Evolutionary conservation across 768 basidiomycete genomes (phyloP).

Genomic region (Lactifluus subvellereus): DNA sequence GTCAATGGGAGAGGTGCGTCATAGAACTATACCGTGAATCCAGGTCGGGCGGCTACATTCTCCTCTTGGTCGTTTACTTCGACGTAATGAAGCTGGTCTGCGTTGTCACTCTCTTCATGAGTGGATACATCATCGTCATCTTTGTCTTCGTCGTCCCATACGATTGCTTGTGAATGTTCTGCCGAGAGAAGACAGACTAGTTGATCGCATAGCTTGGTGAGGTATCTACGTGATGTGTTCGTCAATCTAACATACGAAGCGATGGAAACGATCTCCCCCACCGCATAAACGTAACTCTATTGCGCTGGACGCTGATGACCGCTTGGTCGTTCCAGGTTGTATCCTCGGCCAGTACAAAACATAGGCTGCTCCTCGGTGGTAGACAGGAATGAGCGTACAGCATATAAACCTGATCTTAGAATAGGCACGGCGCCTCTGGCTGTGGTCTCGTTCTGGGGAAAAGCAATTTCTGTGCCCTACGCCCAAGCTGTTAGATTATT

Average conservation of each 20-base stretch:
- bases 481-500: neutral
- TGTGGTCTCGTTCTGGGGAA: constrained; percentile 4
- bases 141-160: neutral
- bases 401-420: constrained; percentile 48
- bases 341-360: constrained; percentile 59
- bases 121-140: neutral
- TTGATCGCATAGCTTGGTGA: neutral
- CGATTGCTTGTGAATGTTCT: neutral
- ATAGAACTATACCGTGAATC: neutral
- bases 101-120: neutral
- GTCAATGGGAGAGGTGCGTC: constrained; percentile 35
- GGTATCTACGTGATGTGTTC: neutral
- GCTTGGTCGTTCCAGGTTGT: constrained; percentile 52
- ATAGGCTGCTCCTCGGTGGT: constrained; percentile 33
- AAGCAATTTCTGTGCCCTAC: constrained; percentile 25
- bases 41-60: neutral
- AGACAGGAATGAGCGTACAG: constrained; percentile 27
- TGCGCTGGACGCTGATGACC: constrained; percentile 39
- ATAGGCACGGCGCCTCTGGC: constrained; percentile 20
- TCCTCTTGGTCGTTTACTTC: neutral
- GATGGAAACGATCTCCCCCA: constrained; percentile 18
- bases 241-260: neutral
- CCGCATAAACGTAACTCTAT: constrained; percentile 59
- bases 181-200: neutral
- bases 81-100: neutral